These are phyloP conservation scores for Thelonectria rubi DNA, from an alignment of 2,329 filamentous ascomycete species.

Conservation along the genomic window DNA sequence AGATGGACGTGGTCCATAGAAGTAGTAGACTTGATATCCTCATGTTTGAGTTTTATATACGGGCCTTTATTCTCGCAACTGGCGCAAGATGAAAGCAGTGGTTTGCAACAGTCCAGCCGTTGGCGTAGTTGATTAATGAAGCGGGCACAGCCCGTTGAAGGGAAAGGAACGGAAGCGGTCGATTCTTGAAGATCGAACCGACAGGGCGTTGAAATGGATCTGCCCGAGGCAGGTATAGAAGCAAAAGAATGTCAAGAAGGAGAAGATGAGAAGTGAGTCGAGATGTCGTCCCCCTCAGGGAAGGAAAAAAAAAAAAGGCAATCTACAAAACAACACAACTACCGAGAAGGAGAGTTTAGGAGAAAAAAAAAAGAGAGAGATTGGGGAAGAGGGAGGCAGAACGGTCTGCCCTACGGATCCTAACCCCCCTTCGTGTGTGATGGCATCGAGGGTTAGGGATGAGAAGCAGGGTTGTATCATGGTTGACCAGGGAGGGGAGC, in stretches of 20 bases:
- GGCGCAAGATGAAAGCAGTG: slow-evolving; percentile 19
- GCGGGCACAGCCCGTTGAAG: slow-evolving; percentile 11
- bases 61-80: slow-evolving; percentile 16
- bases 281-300: slow-evolving; percentile 28
- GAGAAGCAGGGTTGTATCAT: slow-evolving; percentile 21
- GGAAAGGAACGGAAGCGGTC: slow-evolving; percentile 18
- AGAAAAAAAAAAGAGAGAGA: slow-evolving; percentile 12
- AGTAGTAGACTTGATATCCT: slow-evolving; percentile 13
- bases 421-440: slow-evolving; percentile 18
- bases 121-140: slow-evolving; percentile 14
- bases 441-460: slow-evolving; percentile 35
- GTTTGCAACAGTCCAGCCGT: slow-evolving; percentile 41
- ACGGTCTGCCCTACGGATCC: not conserved
- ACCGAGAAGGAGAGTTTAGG: slow-evolving; percentile 25
- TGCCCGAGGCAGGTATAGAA: slow-evolving; percentile 37
- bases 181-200: not conserved
- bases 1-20: slow-evolving; percentile 23
- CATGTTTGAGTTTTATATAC: slow-evolving; percentile 14
- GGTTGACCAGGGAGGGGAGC: slow-evolving; percentile 17
- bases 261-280: slow-evolving; percentile 9
- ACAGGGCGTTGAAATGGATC: slow-evolving; percentile 9
- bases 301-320: slow-evolving; percentile 31
- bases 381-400: slow-evolving; percentile 14
- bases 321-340: slow-evolving; percentile 23
- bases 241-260: slow-evolving; percentile 8